These are phyloP conservation scores for Stemphylium lycopersici DNA, from an alignment of 2,329 filamentous ascomycete species.

Conservation along the genomic window DNA sequence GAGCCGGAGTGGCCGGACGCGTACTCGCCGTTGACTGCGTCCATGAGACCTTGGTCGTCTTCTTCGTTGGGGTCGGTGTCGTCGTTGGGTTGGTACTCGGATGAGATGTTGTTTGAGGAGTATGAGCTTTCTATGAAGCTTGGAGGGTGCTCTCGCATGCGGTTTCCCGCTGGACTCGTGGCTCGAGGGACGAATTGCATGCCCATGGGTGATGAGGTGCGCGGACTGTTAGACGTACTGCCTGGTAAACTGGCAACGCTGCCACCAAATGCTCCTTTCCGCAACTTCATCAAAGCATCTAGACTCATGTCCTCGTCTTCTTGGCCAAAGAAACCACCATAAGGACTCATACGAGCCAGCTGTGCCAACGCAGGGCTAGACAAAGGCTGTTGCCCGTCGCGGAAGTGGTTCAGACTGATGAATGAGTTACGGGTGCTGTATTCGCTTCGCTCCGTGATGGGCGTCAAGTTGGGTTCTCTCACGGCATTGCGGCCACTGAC, in stretches of 20 bases:
- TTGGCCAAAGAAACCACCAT: slow-evolving; percentile 58
- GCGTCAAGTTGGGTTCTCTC: slow-evolving; percentile 89
- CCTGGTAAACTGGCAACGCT: slow-evolving; percentile 73
- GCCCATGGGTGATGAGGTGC: slow-evolving; percentile 48
- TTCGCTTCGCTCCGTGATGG: slow-evolving; percentile 94
- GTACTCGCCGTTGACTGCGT: slow-evolving; percentile 39
- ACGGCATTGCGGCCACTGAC: slow-evolving; percentile 69
- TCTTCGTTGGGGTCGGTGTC: slow-evolving; percentile 24
- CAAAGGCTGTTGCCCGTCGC: slow-evolving; percentile 58
- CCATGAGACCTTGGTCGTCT: slow-evolving; percentile 27
- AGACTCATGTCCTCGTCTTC: slow-evolving; percentile 73
- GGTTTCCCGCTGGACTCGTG: slow-evolving; percentile 36
- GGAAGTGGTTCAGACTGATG: slow-evolving; percentile 69
- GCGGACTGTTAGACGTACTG: slow-evolving; percentile 52
- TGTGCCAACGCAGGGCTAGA: slow-evolving; percentile 78
- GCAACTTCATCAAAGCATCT: slow-evolving; percentile 72
- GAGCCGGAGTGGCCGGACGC: slow-evolving; percentile 26
- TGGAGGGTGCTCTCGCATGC: slow-evolving; percentile 36
- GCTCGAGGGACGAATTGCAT: slow-evolving; percentile 42
- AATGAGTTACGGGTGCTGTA: slow-evolving; percentile 94
- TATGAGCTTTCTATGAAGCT: slow-evolving; percentile 35
- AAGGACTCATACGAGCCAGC: slow-evolving; percentile 64
- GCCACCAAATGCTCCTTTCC: slow-evolving; percentile 79
- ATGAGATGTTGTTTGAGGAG: slow-evolving; percentile 23
- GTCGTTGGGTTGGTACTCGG: slow-evolving; percentile 21